Evolutionary conservation across 805 yeast genomes (phyloP), one percentile per base, ranked within the genome.

Genomic region (Cyberlindnera euphorbiae): DNA sequence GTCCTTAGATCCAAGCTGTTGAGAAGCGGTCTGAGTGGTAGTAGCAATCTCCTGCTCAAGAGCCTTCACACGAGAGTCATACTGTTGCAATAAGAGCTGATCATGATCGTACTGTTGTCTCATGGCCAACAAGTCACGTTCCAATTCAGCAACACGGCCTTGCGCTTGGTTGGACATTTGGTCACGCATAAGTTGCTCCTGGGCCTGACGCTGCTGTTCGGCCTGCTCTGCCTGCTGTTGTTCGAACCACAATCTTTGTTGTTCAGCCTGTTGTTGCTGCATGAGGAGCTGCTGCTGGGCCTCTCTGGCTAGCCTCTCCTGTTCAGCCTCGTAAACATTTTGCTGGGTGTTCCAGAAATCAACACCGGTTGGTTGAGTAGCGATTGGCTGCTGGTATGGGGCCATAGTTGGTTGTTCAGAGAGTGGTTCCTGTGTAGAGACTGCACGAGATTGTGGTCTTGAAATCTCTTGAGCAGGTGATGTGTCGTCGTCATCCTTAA

Each of bases 51-150:
- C 96, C 26, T 65, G 65, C 61, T 89, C 97, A 44, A 89, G 69
- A 17, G 82, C 75, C 58, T 82, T 82, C 8, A 89, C 95, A 38
- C 95, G 69, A 43, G 78, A 72, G 57, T 89, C 97, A 55, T 89
- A 89, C 58, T 87, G 95, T 56, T 82, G 86, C 36, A 89, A 69
- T 64, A 89, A 66, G 46, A 76, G 67, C 57, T 86, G 96, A 56
- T 86, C 95, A 48, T 79, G 83, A 47, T 88, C 95, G 52, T 82
- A 85, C 52, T 87, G 96, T 25, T 81, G 84, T 46, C 79, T 75
- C 46, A 87, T 66, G 45, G 79, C 74, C 26, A 84, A 64, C 32
- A 89, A 59, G 55, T 88, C 95, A 48, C 86, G 81, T 56, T 88
- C 95, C 36, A 85, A 66, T 46, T 84, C 89, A 0, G 89, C 78